These are phyloP conservation scores for Chenopodium album DNA, from an alignment of 148 eudicot species.

Conservation along the genomic window DNA sequence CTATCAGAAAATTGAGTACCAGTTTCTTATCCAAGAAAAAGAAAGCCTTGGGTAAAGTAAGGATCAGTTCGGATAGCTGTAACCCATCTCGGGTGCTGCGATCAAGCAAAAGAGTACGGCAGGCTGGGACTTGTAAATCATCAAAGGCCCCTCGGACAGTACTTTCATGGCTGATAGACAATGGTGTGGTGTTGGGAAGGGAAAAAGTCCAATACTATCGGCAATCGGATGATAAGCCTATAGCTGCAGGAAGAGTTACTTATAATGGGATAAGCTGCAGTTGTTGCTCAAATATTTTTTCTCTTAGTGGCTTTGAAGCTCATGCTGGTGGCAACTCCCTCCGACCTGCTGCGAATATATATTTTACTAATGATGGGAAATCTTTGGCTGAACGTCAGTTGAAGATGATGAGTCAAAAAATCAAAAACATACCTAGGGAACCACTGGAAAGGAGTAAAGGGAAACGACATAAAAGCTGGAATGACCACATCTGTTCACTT, in stretches of 20 bases:
- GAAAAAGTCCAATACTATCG: slow-evolving; percentile 52
- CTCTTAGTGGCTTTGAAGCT: slow-evolving; percentile 63
- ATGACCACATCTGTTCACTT: slow-evolving; percentile 77
- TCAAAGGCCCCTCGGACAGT: slow-evolving; percentile 50
- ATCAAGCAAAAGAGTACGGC: slow-evolving; percentile 61
- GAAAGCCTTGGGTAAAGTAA: slow-evolving; percentile 27
- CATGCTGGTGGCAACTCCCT: slow-evolving; percentile 63
- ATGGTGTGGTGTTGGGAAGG: slow-evolving; percentile 53
- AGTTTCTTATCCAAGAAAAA: slow-evolving; percentile 32
- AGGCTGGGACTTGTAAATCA: slow-evolving; percentile 30
- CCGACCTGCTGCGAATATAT: slow-evolving; percentile 69
- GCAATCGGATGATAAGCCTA: slow-evolving; percentile 23
- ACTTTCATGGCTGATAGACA: slow-evolving; percentile 84
- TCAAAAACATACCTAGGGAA: slow-evolving; percentile 16
- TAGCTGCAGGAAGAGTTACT: slow-evolving; percentile 56
- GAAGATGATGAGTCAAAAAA: slow-evolving; percentile 40
- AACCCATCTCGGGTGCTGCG: slow-evolving; percentile 36
- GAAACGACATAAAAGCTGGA: slow-evolving; percentile 27
- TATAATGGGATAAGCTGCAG: slow-evolving; percentile 76
- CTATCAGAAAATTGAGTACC: slow-evolving; percentile 14
- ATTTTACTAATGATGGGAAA: slow-evolving; percentile 60
- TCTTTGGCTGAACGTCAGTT: slow-evolving; percentile 73
- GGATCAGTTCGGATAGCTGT: slow-evolving; percentile 26
- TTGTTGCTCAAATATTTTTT: slow-evolving; percentile 57
- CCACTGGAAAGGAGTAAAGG: slow-evolving; percentile 30